Evolutionary conservation across 2,329 filamentous ascomycete species (phyloP).

Genomic region (Claviceps arundinis): DNA sequence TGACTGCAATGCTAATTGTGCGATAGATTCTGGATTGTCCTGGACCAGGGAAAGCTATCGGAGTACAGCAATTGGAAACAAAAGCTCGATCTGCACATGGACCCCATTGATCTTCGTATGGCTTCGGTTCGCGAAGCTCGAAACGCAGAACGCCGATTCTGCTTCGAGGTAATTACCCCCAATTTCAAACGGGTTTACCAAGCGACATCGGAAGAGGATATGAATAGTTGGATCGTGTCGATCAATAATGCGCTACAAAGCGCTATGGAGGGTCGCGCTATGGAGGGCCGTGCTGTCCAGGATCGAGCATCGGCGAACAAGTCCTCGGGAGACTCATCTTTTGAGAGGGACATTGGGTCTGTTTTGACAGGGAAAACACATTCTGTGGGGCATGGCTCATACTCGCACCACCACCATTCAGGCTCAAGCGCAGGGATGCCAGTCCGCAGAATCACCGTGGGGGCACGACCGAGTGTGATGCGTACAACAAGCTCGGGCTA

Average conservation of each 20-base stretch:
- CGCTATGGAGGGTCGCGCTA: slow-evolving; percentile 73
- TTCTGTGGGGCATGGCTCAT: slow-evolving; percentile 44
- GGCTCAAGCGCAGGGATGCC: slow-evolving; percentile 43
- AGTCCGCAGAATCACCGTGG: slow-evolving; percentile 78
- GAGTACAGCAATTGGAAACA: slow-evolving; percentile 99
- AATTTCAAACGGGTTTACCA: slow-evolving; percentile 95
- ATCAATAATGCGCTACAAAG: slow-evolving; percentile 97
- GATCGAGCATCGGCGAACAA: slow-evolving; percentile 33
- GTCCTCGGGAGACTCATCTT: slow-evolving; percentile 36
- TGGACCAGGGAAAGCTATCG: slow-evolving; percentile 90
- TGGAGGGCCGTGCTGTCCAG: slow-evolving; percentile 57
- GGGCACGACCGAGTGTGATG: slow-evolving; percentile 63
- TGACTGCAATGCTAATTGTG: background rate
- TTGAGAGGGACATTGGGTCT: slow-evolving; percentile 78
- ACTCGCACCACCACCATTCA: slow-evolving; percentile 35
- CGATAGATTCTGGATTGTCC: slow-evolving; percentile 86
- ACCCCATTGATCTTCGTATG: slow-evolving; percentile 92
- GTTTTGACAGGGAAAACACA: slow-evolving; percentile 86
- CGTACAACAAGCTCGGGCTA: slow-evolving; percentile 57
- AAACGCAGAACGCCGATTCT: slow-evolving; percentile 88
- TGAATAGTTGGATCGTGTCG: slow-evolving; percentile 89
- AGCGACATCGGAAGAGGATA: slow-evolving; percentile 93
- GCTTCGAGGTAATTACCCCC: slow-evolving; percentile 96
- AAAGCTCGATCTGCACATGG: slow-evolving; percentile 90
- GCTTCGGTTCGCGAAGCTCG: slow-evolving; percentile 92